phyloP scores from a whole-genome alignment of 2,329 filamentous ascomycete species.

The Trichoderma aggressivum region DNA sequence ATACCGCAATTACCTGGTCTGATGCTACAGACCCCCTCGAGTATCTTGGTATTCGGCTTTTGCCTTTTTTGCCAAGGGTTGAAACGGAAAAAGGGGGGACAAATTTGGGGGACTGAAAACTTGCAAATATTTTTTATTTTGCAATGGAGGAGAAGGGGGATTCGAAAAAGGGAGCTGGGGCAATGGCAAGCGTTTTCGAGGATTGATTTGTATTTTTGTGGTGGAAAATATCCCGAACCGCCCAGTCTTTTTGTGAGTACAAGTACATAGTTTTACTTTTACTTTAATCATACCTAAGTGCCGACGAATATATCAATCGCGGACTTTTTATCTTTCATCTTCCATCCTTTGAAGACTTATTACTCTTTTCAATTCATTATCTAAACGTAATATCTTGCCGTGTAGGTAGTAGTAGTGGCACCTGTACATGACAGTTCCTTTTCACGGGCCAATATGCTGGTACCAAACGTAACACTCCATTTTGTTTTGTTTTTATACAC shows the following conservation, averaged over 20 bases:
- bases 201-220: not conserved
- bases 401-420: not conserved
- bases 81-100: not conserved
- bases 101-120: not conserved
- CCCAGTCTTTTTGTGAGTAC: not conserved
- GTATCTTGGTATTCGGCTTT: not conserved
- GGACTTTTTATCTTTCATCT: not conserved
- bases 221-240: not conserved
- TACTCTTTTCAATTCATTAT: not conserved
- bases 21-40: not conserved
- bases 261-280: not conserved
- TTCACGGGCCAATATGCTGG: not conserved
- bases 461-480: not conserved
- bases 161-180: not conserved
- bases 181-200: not conserved
- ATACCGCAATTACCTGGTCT: not conserved
- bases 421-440: not conserved
- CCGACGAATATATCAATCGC: not conserved
- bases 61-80: not conserved
- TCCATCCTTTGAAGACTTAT: not conserved
- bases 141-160: not conserved
- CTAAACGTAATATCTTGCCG: not conserved
- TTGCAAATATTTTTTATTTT: not conserved
- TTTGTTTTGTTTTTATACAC: conserved; percentile 11
- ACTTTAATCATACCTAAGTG: not conserved